Percentiles rank a stretch among this genome's conserved stretches.
These are phyloP conservation scores for Manihot esculenta DNA, from an alignment of 441 rosid genomes.

Conservation along the genomic window DNA sequence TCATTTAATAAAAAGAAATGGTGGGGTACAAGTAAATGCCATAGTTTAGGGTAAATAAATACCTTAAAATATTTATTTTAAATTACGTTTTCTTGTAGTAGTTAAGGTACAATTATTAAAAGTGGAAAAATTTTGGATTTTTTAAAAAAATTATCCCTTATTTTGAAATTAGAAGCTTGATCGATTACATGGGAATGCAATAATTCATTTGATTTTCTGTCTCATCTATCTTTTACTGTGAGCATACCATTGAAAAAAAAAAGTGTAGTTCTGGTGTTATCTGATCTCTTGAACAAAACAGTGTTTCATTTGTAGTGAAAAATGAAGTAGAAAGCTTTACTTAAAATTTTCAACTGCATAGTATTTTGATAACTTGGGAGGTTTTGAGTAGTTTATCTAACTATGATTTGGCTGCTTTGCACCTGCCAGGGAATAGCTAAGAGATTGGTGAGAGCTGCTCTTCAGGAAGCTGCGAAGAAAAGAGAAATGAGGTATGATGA, in stretches of 20 bases:
- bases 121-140: no score
- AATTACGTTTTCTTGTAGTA: no score
- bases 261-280: not conserved
- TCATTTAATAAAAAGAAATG: no score
- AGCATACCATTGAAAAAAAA: no score
- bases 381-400: not conserved
- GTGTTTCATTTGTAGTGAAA: no score
- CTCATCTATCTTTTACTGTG: no score
- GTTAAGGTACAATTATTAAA: no score
- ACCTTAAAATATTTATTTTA: no score
- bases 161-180: not conserved
- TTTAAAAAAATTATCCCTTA: no score
- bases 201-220: not conserved
- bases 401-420: not conserved
- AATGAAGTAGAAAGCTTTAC: not conserved
- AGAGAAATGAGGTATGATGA: constrained; percentile 74
- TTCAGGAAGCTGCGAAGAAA: constrained; percentile 70
- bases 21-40: no score
- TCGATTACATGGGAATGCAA: not conserved
- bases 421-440: constrained; percentile 73
- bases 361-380: not conserved
- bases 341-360: not conserved
- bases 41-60: no score
- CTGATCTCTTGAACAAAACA: no score
- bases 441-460: constrained; percentile 73